These are phyloP conservation scores for Metschnikowia dekortorum DNA, from an alignment of 805 yeast genomes.

Conservation along the genomic window DNA sequence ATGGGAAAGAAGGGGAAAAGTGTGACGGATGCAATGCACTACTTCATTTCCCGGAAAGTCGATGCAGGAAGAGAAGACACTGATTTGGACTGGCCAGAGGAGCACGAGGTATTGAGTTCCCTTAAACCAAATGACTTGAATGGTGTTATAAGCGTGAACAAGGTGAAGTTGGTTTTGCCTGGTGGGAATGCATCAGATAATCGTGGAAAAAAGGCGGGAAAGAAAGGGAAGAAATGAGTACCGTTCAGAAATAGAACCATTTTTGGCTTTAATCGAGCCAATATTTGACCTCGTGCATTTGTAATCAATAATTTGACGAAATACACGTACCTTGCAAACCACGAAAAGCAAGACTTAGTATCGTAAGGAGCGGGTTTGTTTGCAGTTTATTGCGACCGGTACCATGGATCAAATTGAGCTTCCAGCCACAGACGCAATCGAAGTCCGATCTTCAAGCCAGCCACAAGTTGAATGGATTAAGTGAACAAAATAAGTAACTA, in stretches of 20 bases:
- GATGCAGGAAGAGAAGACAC: conserved; percentile 40
- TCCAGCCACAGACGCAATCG: too few species aligned
- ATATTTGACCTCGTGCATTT: not conserved
- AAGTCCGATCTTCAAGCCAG: too few species aligned
- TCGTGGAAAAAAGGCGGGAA: conserved; percentile 20
- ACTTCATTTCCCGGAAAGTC: conserved; percentile 48
- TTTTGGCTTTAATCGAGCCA: not conserved
- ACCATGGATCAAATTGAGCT: too few species aligned
- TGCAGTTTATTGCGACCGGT: too few species aligned
- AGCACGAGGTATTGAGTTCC: conserved; percentile 50
- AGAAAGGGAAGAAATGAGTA: conserved; percentile 15
- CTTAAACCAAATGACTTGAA: conserved; percentile 64
- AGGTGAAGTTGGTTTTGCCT: conserved; percentile 61
- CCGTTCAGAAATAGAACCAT: not conserved
- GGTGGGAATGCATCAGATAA: conserved; percentile 28
- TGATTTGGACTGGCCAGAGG: conserved; percentile 68
- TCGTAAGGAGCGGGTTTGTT: too few species aligned
- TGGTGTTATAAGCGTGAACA: conserved; percentile 64
- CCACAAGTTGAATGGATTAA: too few species aligned
- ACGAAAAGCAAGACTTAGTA: too few species aligned
- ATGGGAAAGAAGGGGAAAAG: conserved; percentile 85
- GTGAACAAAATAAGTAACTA: too few species aligned
- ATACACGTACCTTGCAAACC: too few species aligned
- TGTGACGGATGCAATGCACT: conserved; percentile 59
- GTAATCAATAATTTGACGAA: too few species aligned